These are phyloP conservation scores for Pholiota molesta DNA, from an alignment of 768 basidiomycete species.

Conservation along the genomic window DNA sequence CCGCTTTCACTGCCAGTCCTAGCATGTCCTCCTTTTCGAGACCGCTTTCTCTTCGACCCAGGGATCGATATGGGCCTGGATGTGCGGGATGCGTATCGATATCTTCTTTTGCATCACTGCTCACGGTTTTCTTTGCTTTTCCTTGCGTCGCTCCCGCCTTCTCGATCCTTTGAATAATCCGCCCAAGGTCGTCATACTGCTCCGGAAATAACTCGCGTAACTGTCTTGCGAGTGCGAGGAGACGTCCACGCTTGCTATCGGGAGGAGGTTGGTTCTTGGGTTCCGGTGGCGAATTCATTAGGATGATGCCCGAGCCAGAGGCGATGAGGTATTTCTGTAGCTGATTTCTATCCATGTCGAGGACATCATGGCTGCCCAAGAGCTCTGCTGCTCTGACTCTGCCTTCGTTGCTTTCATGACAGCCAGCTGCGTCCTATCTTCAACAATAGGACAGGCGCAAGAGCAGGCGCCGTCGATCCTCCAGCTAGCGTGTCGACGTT, in stretches of 20 bases:
- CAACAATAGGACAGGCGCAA: not conserved
- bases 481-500: constrained; percentile 11
- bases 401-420: not conserved
- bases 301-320: constrained; percentile 13
- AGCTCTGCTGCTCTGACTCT: not conserved
- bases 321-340: constrained; percentile 14
- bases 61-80: constrained; percentile 13
- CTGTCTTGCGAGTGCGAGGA: constrained; percentile 59
- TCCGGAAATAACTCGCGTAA: constrained; percentile 59
- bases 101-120: constrained; percentile 1
- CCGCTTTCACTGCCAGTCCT: constrained; percentile 22
- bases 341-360: constrained; percentile 18
- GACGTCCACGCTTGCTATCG: constrained; percentile 38
- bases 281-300: constrained; percentile 10
- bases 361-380: constrained; percentile 8
- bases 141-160: constrained; percentile 14
- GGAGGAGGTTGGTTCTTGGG: constrained; percentile 10
- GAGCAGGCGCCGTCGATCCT: not conserved
- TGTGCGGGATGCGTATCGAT: not conserved
- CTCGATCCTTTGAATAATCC: constrained; percentile 28
- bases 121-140: constrained; percentile 13
- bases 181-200: constrained; percentile 37
- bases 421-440: not conserved
- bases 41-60: constrained; percentile 19
- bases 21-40: constrained; percentile 24